phyloP scores from a whole-genome alignment of 371 early-diverging fungal species.

The Mortierella sp. region DNA sequence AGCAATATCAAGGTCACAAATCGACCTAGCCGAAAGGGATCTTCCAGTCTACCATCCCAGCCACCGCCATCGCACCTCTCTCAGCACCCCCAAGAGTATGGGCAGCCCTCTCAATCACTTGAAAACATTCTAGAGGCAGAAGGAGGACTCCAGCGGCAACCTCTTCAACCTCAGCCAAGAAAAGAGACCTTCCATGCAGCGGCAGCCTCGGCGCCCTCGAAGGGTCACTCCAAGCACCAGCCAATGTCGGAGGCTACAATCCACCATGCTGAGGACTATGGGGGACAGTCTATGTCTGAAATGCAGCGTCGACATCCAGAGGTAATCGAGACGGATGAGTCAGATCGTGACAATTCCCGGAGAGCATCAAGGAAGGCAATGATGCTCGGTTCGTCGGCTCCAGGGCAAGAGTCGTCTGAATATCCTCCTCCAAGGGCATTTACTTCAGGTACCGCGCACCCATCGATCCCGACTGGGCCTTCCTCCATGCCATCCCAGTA shows the following conservation, averaged over 20 bases:
- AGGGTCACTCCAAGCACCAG: too few relatives aligned
- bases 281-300: too few relatives aligned
- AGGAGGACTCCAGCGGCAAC: not conserved
- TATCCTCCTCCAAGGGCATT: not conserved
- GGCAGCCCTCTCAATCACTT: slow-evolving; percentile 6
- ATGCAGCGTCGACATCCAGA: too few relatives aligned
- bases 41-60: not conserved
- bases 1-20: slow-evolving; percentile 20
- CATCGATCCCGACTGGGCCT: not conserved
- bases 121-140: not conserved
- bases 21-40: slow-evolving; percentile 1
- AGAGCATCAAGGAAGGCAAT: too few relatives aligned
- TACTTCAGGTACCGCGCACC: not conserved
- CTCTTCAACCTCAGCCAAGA: not conserved
- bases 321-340: too few relatives aligned
- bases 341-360: too few relatives aligned
- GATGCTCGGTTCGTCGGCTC: not conserved
- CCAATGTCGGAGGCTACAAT: too few relatives aligned
- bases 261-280: too few relatives aligned
- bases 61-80: slow-evolving; percentile 2
- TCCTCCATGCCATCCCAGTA: not conserved
- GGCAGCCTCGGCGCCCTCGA: too few relatives aligned
- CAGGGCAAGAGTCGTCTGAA: not conserved
- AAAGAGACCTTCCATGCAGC: too few relatives aligned
- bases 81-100: slow-evolving; percentile 6